These are phyloP conservation scores for Lanmaoa rubissima DNA, from an alignment of 768 basidiomycete genomes.

Conservation along the genomic window DNA sequence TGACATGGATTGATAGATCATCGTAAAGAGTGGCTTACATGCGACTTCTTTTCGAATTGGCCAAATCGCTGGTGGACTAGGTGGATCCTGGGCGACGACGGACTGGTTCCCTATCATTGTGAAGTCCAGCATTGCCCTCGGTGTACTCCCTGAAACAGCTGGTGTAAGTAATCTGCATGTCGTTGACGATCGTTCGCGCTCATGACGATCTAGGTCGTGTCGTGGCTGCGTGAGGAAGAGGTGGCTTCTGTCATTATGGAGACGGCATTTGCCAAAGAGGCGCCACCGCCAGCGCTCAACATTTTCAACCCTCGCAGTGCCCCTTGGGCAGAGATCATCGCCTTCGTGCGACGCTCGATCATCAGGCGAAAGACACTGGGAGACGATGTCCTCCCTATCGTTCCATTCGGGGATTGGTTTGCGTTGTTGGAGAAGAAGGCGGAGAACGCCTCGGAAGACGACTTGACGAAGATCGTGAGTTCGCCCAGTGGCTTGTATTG, in stretches of 20 bases:
- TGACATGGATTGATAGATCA: constrained; percentile 26
- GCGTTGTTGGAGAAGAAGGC: constrained; percentile 22
- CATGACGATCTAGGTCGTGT: constrained; percentile 29
- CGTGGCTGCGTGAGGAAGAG: constrained; percentile 44
- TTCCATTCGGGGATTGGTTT: constrained; percentile 39
- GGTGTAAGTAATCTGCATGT: constrained; percentile 30
- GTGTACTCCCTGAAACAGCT: constrained; percentile 27
- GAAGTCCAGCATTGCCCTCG: constrained; percentile 31
- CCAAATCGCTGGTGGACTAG: constrained; percentile 41
- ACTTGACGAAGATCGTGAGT: constrained; percentile 34
- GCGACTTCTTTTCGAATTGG: constrained; percentile 43
- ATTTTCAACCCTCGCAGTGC: constrained; percentile 39
- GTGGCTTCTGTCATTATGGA: constrained; percentile 36
- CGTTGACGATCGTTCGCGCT: background rate
- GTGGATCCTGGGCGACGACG: constrained; percentile 42
- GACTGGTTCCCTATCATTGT: constrained; percentile 50
- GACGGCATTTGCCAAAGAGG: constrained; percentile 18
- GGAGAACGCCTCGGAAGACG: constrained; percentile 22
- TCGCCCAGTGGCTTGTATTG: too few species aligned
- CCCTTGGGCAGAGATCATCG: constrained; percentile 33
- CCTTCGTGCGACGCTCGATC: constrained; percentile 18
- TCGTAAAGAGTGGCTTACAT: constrained; percentile 38
- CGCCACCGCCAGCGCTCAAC: constrained; percentile 30
- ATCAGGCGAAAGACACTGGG: constrained; percentile 7
- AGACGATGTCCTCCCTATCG: constrained; percentile 24